A percentile compares a stretch with the other conserved stretches of the same genome.
phyloP scores from a whole-genome alignment of 1,284 basidiomycete species.

The Jaminaea rosea region DNA sequence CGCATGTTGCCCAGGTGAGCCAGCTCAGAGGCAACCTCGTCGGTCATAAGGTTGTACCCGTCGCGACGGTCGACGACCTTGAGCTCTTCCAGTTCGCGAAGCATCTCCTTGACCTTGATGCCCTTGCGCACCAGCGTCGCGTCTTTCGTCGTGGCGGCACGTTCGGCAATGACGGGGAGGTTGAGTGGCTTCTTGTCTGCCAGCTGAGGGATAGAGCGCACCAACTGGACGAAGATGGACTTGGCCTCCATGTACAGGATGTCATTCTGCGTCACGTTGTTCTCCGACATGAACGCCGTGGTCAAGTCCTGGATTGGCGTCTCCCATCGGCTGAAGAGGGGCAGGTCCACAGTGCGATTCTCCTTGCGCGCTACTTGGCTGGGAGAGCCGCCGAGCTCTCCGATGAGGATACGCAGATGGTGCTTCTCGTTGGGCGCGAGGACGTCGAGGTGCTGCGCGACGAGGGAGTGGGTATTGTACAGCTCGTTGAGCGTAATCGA shows the following conservation, averaged over 20 bases:
- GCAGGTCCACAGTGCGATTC: conserved; percentile 84
- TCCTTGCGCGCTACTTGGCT: conserved; percentile 93
- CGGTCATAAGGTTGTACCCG: conserved; percentile 86
- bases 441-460: conserved; percentile 87
- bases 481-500: conserved; percentile 98
- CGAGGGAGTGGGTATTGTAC: conserved; percentile 92
- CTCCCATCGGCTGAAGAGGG: conserved; percentile 95
- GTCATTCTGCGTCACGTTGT: conserved; percentile 92
- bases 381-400: conserved; percentile 87
- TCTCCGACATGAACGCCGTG: conserved; percentile 78
- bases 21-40: conserved; percentile 89
- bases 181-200: conserved; percentile 80
- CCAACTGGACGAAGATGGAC: conserved; percentile 94
- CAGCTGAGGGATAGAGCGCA: conserved; percentile 81
- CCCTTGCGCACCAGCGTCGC: conserved; percentile 86
- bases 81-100: conserved; percentile 85
- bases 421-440: conserved; percentile 94
- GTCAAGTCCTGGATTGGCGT: conserved; percentile 96
- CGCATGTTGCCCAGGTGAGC: conserved; percentile 89
- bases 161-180: conserved; percentile 78
- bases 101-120: conserved; percentile 98
- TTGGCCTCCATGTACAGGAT: conserved; percentile 99
- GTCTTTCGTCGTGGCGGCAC: conserved; percentile 93
- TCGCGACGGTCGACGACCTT: conserved; percentile 74
- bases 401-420: conserved; percentile 87